Evolutionary conservation across 2,329 filamentous ascomycete genomes (phyloP).

Genomic region (Phaeosphaeria sp.): DNA sequence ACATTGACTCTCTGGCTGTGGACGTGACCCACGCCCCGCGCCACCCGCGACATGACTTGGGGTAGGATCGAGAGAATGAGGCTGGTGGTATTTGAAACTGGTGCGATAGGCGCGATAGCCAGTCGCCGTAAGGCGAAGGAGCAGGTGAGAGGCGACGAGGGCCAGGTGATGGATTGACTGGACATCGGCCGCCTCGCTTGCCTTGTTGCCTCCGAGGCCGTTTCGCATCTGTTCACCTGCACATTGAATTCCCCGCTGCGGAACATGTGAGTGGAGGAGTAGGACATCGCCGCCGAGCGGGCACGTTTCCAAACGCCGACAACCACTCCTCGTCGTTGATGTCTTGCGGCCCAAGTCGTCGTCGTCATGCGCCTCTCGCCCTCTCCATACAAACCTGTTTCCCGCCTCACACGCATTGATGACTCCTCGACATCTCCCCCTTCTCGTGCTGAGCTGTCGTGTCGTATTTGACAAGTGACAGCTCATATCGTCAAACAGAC

Average conservation of each 20-base stretch:
- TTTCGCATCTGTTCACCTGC: background rate
- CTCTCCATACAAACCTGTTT: background rate
- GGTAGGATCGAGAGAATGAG: background rate
- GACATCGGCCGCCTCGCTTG: background rate
- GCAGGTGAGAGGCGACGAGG: background rate
- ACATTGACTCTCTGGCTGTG: background rate
- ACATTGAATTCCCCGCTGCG: background rate
- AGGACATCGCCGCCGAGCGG: background rate
- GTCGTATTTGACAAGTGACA: background rate
- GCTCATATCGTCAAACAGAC: background rate
- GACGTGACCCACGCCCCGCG: background rate
- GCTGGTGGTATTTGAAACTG: background rate
- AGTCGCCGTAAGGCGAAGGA: slow-evolving; percentile 1
- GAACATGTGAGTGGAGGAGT: background rate
- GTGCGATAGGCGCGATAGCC: slow-evolving; percentile 4
- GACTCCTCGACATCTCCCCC: background rate
- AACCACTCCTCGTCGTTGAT: background rate
- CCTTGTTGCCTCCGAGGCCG: background rate
- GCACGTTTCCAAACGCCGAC: background rate
- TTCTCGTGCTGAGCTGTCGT: background rate
- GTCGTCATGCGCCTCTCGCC: background rate
- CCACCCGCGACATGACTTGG: background rate
- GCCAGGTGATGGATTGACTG: background rate
- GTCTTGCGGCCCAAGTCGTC: background rate
- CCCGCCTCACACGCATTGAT: background rate